Conservation (phyloP, 305 asterid species). For the Andrographis paniculata region DNA sequence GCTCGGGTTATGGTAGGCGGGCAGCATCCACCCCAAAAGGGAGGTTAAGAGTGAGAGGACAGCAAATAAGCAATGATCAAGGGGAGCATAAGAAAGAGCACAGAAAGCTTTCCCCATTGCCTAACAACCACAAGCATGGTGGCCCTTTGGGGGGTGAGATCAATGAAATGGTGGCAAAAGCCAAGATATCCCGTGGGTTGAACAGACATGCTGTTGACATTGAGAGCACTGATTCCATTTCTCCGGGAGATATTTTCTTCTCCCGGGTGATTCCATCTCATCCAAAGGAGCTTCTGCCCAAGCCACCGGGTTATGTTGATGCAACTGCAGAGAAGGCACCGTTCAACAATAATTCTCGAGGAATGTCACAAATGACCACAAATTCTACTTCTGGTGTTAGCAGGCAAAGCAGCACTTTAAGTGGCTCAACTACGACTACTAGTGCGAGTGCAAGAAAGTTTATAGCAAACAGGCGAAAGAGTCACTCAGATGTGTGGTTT, state of each 20-base stretch:
- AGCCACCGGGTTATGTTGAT: constrained; percentile 27
- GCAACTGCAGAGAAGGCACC: constrained; percentile 17
- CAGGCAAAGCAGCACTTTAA: constrained; percentile 49
- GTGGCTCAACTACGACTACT: constrained; percentile 50
- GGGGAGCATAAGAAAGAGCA: constrained; percentile 24
- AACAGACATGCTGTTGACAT: constrained; percentile 18
- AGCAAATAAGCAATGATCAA: constrained; percentile 16
- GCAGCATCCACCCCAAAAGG: constrained; percentile 51
- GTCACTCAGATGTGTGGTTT: constrained; percentile 51
- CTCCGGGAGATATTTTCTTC: constrained; percentile 50
- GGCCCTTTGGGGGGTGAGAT: constrained; percentile 57
- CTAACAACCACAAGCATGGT: constrained; percentile 19
- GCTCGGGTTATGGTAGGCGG: constrained; percentile 27
- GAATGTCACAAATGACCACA: constrained; percentile 22
- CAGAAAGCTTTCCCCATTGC: constrained; percentile 9
- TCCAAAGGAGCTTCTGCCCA: constrained; percentile 18
- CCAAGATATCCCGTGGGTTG: constrained; percentile 30
- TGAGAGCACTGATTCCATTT: constrained; percentile 37
- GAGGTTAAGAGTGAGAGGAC: constrained; percentile 26
- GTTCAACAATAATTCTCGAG: constrained; percentile 20
- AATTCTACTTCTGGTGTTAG: constrained; percentile 36
- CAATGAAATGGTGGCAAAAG: constrained; percentile 61
- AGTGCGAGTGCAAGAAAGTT: constrained; percentile 46
- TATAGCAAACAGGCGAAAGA: constrained; percentile 42
- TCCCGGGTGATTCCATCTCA: constrained; percentile 23